phyloP scores from a whole-genome alignment of 2,329 filamentous ascomycete genomes.

The Delphinella strobiligena region DNA sequence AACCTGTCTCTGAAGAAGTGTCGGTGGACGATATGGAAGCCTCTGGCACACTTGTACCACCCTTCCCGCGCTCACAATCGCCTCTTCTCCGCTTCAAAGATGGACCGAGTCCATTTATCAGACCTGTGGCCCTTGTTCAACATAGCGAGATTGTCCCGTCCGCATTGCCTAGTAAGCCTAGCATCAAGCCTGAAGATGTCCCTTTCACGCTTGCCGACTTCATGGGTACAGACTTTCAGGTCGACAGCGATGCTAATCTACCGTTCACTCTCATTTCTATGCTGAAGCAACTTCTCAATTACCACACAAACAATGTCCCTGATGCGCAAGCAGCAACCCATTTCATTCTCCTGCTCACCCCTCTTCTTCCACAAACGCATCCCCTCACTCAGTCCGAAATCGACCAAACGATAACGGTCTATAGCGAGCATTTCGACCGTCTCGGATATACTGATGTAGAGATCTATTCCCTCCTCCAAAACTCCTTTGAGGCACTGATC shows the following conservation, averaged over 20 bases:
- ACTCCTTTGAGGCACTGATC: constrained; percentile 27
- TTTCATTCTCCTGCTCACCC: constrained; percentile 33
- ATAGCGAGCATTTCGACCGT: constrained; percentile 26
- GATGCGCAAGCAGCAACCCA: constrained; percentile 37
- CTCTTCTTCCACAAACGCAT: constrained; percentile 32
- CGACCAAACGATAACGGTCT: constrained; percentile 24
- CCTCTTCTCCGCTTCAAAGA: not conserved
- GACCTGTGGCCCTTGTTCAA: constrained; percentile 4
- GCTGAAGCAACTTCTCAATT: constrained; percentile 28
- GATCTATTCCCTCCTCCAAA: constrained; percentile 28
- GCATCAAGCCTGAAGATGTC: constrained; percentile 10
- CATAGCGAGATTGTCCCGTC: constrained; percentile 15
- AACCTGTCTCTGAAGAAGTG: constrained; percentile 12
- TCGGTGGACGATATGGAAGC: constrained; percentile 25
- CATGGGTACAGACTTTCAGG: constrained; percentile 18
- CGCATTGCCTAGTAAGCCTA: not conserved
- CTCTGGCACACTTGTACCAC: constrained; percentile 29
- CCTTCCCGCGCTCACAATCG: constrained; percentile 9
- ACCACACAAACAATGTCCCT: constrained; percentile 27
- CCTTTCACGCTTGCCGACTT: constrained; percentile 25
- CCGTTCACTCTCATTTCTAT: constrained; percentile 31
- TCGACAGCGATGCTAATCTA: constrained; percentile 21
- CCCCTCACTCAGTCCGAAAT: constrained; percentile 18
- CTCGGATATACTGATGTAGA: constrained; percentile 26
- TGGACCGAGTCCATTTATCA: constrained; percentile 3